These are phyloP conservation scores for Tolypocladium tundrense DNA, from an alignment of 2,329 filamentous ascomycete genomes.

Conservation along the genomic window DNA sequence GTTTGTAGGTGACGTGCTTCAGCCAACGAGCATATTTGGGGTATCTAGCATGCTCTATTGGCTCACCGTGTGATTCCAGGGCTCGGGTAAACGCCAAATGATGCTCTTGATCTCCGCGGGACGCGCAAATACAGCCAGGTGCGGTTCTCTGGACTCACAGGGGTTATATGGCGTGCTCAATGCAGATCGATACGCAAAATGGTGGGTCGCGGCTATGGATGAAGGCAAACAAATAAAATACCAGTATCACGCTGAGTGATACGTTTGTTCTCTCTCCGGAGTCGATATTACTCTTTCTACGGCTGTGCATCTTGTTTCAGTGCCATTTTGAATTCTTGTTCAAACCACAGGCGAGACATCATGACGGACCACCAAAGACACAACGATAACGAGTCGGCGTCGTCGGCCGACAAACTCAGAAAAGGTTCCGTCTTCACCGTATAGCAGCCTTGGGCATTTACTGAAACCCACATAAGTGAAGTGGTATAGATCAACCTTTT, in stretches of 20 bases:
- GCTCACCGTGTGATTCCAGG: background rate
- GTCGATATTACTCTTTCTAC: too few relatives aligned
- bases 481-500: slow-evolving; percentile 64
- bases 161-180: background rate
- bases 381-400: background rate
- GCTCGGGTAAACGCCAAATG: background rate
- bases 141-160: background rate
- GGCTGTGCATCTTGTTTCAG: too few relatives aligned
- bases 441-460: background rate
- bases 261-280: too few relatives aligned
- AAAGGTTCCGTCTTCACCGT: background rate
- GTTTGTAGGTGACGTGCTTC: too few relatives aligned
- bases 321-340: background rate
- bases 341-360: background rate
- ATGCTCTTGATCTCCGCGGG: background rate
- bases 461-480: slow-evolving; percentile 30
- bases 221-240: too few relatives aligned
- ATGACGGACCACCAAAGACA: background rate
- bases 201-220: too few relatives aligned
- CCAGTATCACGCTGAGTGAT: too few relatives aligned
- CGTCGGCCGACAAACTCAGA: background rate
- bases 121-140: too few relatives aligned
- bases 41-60: background rate
- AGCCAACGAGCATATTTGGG: background rate
- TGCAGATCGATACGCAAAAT: too few relatives aligned